Evolutionary conservation across 2,329 filamentous ascomycete genomes (phyloP).

Genomic region (Venturia nashicola): DNA sequence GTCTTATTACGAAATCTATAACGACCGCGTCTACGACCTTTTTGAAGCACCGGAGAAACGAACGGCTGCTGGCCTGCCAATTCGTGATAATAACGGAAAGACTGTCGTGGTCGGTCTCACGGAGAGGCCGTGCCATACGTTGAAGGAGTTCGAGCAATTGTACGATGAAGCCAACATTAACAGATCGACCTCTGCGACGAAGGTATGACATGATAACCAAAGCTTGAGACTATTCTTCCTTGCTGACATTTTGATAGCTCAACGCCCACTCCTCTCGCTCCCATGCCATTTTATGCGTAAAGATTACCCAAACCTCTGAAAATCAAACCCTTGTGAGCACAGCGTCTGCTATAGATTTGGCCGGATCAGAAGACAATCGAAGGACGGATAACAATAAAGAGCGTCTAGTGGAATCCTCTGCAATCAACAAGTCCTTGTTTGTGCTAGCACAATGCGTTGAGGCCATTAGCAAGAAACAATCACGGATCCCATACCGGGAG

Average conservation of each 20-base stretch:
- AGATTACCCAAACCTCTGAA: slow-evolving; percentile 64
- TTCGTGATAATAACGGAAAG: slow-evolving; percentile 77
- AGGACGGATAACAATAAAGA: slow-evolving; percentile 90
- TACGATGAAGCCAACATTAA: slow-evolving; percentile 91
- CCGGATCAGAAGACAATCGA: slow-evolving; percentile 90
- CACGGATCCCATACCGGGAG: slow-evolving; percentile 80
- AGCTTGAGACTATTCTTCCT: background rate
- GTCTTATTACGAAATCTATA: slow-evolving; percentile 95
- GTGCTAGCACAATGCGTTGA: slow-evolving; percentile 92
- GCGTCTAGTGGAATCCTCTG: slow-evolving; percentile 83
- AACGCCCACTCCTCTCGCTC: slow-evolving; percentile 85
- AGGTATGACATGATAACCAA: slow-evolving; percentile 32
- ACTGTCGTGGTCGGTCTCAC: slow-evolving; percentile 78
- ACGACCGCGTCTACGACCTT: slow-evolving; percentile 86
- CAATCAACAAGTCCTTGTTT: slow-evolving; percentile 95
- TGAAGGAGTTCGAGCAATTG: slow-evolving; percentile 81
- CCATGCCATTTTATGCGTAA: slow-evolving; percentile 84
- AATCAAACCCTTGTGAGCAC: slow-evolving; percentile 63
- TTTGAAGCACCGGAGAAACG: slow-evolving; percentile 83
- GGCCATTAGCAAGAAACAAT: slow-evolving; percentile 67
- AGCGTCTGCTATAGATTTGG: slow-evolving; percentile 86
- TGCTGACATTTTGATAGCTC: slow-evolving; percentile 34
- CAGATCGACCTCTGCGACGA: slow-evolving; percentile 78
- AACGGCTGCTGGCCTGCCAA: slow-evolving; percentile 63
- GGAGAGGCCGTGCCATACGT: slow-evolving; percentile 66